Conservation (phyloP, 2,329 filamentous ascomycete species). For the Fusarium pilosicola region DNA sequence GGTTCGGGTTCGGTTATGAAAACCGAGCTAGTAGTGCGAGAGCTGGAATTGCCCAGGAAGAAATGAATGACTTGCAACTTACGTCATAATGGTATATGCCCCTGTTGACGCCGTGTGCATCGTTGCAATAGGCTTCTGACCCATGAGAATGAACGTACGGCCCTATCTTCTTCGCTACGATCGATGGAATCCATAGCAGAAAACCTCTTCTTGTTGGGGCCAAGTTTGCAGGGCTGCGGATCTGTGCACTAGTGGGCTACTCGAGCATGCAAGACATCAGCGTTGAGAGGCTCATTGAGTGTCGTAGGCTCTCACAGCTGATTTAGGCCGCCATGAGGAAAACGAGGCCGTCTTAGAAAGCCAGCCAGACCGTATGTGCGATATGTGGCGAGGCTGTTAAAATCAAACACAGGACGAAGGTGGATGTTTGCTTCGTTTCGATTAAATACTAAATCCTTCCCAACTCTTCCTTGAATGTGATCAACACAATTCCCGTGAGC, state of each 20-base stretch:
- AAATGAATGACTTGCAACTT: not conserved
- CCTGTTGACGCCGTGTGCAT: not conserved
- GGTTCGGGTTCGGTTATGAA: not conserved
- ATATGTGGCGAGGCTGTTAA: not conserved
- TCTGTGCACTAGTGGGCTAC: slow-evolving; percentile 47
- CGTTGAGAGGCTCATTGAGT: slow-evolving; percentile 56
- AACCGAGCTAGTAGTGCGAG: not conserved
- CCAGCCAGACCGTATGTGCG: not conserved
- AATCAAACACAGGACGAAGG: slow-evolving; percentile 21
- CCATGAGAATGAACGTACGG: not conserved
- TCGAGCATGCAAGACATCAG: slow-evolving; percentile 55
- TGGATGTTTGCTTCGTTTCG: not conserved
- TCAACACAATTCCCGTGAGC: slow-evolving; percentile 32
- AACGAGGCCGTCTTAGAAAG: not conserved
- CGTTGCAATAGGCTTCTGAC: not conserved
- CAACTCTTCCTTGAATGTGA: slow-evolving; percentile 13
- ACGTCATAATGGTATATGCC: slow-evolving; percentile 14
- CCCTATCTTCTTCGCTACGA: not conserved
- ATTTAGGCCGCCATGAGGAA: not conserved
- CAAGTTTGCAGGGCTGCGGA: slow-evolving; percentile 48
- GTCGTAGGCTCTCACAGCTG: slow-evolving; percentile 8
- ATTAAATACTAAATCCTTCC: slow-evolving; percentile 32
- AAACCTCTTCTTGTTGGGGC: slow-evolving; percentile 50
- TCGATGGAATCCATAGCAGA: slow-evolving; percentile 52
- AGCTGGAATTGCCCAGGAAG: not conserved